These are phyloP conservation scores for Rhodotorula sp. DNA, from an alignment of 1,284 basidiomycete species.

Conservation along the genomic window DNA sequence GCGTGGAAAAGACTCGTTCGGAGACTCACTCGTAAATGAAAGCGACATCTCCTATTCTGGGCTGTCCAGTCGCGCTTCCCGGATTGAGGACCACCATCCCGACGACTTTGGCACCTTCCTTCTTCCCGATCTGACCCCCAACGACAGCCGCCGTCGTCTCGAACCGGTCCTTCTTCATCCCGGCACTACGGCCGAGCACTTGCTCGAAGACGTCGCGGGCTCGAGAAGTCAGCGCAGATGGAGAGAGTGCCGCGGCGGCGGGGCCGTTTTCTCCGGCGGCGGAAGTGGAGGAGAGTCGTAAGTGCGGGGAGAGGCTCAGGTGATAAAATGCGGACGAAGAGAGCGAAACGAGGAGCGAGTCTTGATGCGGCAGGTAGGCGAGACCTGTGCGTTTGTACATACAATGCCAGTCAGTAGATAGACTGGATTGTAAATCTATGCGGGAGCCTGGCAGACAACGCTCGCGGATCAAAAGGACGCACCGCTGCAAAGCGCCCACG, in stretches of 20 bases:
- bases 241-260: too few relatives aligned
- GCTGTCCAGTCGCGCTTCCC: not conserved
- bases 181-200: not conserved
- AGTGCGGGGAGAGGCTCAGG: not conserved
- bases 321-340: constrained; percentile 11
- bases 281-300: too few relatives aligned
- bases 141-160: not conserved
- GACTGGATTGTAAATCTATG: too few relatives aligned
- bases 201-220: not conserved
- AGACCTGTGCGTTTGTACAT: constrained; percentile 6
- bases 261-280: too few relatives aligned
- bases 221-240: not conserved
- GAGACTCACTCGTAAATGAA: constrained; percentile 20
- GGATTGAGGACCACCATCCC: not conserved
- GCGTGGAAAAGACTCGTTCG: too few relatives aligned
- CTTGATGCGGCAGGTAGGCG: not conserved
- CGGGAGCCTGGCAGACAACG: too few relatives aligned
- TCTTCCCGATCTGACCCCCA: not conserved
- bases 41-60: not conserved
- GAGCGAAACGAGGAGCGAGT: constrained; percentile 18
- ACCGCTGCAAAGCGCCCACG: constrained; percentile 23
- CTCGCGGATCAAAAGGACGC: too few relatives aligned
- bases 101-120: constrained; percentile 8
- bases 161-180: not conserved
- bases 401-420: too few relatives aligned